Percentiles rank a stretch among this genome's conserved stretches.
Conservation (phyloP, 2,329 filamentous ascomycete species). For the Colletotrichum graminicola region DNA sequence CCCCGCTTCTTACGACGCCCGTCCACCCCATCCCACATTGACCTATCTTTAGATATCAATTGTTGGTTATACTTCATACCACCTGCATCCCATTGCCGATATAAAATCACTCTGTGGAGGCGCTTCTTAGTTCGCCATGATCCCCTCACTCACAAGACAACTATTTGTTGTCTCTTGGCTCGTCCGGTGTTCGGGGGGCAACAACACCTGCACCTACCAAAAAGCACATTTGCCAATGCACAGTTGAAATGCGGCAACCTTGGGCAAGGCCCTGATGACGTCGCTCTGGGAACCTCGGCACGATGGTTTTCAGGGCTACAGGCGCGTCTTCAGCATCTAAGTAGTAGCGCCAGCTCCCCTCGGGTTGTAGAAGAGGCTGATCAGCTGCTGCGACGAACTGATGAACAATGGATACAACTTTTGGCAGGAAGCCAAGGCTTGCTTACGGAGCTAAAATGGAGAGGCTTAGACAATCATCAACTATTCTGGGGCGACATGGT, state of each 20-base stretch:
- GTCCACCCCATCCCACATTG: not conserved
- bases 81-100: not conserved
- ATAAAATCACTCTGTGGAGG: not conserved
- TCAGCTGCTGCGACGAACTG: not conserved
- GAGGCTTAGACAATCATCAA: not conserved
- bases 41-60: not conserved
- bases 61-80: not conserved
- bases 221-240: slow-evolving; percentile 1
- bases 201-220: not conserved
- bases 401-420: not conserved
- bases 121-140: not conserved
- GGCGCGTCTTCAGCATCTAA: not conserved
- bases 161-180: not conserved
- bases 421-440: not conserved
- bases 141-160: not conserved
- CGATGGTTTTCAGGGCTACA: not conserved
- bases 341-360: not conserved
- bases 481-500: slow-evolving; percentile 3
- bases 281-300: not conserved
- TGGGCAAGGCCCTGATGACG: not conserved
- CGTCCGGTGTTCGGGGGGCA: not conserved
- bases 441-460: not conserved
- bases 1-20: too few relatives aligned
- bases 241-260: not conserved
- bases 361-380: not conserved